Evolutionary conservation across 2,329 filamentous ascomycete species (phyloP), one percentile per base, ranked within the genome.

Genomic region (Aspergillus sp.): DNA sequence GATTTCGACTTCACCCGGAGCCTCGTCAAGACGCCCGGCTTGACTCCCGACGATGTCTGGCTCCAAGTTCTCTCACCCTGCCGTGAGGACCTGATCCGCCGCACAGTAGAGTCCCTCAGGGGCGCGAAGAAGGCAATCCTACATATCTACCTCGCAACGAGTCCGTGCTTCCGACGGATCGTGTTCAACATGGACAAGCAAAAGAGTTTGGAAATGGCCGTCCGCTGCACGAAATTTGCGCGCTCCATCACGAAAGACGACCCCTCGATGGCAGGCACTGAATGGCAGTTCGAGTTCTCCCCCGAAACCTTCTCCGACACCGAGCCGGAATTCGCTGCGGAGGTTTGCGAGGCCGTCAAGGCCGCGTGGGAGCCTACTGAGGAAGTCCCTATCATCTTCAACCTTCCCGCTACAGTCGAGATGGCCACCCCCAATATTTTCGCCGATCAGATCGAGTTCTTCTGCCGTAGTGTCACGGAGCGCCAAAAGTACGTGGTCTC

Each of bases 381-480:
- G 40, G 86, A 91, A 74, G 88, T 87, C 66, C 90, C 89, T 48
- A 91, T 99, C 75, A 96, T 99, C 72, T 95, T 99, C 83, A 98
- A 98, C 79, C 83, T 99, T 52, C 93, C 95, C 0, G 93, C 95
- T 2, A 99, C 95, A 0, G 93, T 98, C 37, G 95, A 99, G 78
- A 88, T 97, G 87, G 79, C 91, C 0, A 97, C 95, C 1, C 93
- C 93, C 35, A 99, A 99, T 73, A 85, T 97, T 48, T 99, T 95
- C 73, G 95, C 95, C 50, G 95, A 99, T 71, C 90, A 96, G 78
- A 90, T 99, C 62, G 95, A 99, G 74, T 96, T 91, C 78, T 99
- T 99, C 77, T 96, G 91, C 80, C 85, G 82, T 52, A 83, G 93
- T 72, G 92, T 98, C 70, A 83, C 84, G 0, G 90, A 96, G 75